phyloP scores from a whole-genome alignment of 768 basidiomycete species.

The Russula dissimulans region DNA sequence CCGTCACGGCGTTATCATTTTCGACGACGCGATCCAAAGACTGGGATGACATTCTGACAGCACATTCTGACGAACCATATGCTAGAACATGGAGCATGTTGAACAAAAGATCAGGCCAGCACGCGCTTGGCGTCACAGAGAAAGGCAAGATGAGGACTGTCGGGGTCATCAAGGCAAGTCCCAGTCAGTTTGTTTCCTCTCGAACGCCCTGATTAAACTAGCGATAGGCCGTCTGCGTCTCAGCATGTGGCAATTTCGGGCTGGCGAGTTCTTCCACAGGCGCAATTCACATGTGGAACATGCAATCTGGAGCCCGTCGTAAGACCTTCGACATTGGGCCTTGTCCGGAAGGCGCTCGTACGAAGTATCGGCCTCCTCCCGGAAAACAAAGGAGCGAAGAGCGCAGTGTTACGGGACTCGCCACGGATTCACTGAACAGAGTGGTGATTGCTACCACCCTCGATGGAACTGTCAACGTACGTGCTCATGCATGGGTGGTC shows the following conservation, averaged over 20 bases:
- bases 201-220: background rate
- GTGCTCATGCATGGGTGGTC: conserved; percentile 25
- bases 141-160: conserved; percentile 41
- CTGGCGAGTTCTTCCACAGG: conserved; percentile 76
- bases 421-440: conserved; percentile 77
- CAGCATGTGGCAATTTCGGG: conserved; percentile 94
- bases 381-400: conserved; percentile 33
- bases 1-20: conserved; percentile 68
- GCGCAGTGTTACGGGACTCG: conserved; percentile 71
- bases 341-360: conserved; percentile 46
- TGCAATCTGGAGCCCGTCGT: conserved; percentile 87
- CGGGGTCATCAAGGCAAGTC: conserved; percentile 63
- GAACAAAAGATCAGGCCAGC: conserved; percentile 72
- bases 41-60: conserved; percentile 96
- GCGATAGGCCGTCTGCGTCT: conserved; percentile 69
- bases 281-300: conserved; percentile 85
- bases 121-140: conserved; percentile 51
- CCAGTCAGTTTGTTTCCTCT: background rate
- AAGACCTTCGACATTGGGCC: conserved; percentile 65
- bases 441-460: conserved; percentile 74
- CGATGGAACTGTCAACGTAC: conserved; percentile 83
- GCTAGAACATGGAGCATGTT: conserved; percentile 85
- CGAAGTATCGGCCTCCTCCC: conserved; percentile 31
- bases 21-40: conserved; percentile 80
- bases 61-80: conserved; percentile 72